A percentile compares a stretch with the other conserved stretches of the same genome.
Conservation (phyloP, 2,329 filamentous ascomycete species). For the Penicillium sp. region DNA sequence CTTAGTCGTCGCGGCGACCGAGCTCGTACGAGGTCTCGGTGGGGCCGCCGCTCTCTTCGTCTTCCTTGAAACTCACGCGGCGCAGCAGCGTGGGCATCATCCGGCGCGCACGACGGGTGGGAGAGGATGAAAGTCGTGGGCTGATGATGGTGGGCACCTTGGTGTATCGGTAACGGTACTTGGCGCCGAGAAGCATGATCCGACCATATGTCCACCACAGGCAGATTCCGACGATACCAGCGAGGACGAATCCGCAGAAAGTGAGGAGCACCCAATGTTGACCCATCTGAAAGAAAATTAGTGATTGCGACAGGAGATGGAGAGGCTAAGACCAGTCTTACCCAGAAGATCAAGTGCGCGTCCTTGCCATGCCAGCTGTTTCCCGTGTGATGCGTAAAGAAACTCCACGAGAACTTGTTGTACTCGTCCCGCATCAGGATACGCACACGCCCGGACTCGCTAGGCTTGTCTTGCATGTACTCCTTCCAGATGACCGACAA, state of each 20-base stretch:
- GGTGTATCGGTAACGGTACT: conserved; percentile 46
- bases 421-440: conserved; percentile 73
- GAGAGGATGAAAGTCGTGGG: conserved; percentile 36
- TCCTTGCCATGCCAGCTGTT: conserved; percentile 69
- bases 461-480: conserved; percentile 59
- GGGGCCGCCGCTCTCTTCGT: conserved; percentile 41
- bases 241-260: conserved; percentile 54
- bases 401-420: conserved; percentile 69
- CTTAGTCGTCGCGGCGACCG: conserved; percentile 38
- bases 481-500: conserved; percentile 76
- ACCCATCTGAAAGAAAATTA: conserved; percentile 50
- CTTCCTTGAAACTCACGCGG: conserved; percentile 45
- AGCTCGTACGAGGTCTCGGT: conserved; percentile 47
- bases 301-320: neutral
- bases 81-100: conserved; percentile 43
- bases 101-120: conserved; percentile 39
- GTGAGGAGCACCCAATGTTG: conserved; percentile 61
- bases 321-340: conserved; percentile 32
- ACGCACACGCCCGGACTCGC: conserved; percentile 59
- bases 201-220: conserved; percentile 58
- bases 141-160: conserved; percentile 35
- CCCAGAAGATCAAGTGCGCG: conserved; percentile 67
- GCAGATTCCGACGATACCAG: conserved; percentile 51
- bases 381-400: conserved; percentile 69
- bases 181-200: conserved; percentile 45